phyloP scores from a whole-genome alignment of 129 eudicot species.

The Artemisia annua region DNA sequence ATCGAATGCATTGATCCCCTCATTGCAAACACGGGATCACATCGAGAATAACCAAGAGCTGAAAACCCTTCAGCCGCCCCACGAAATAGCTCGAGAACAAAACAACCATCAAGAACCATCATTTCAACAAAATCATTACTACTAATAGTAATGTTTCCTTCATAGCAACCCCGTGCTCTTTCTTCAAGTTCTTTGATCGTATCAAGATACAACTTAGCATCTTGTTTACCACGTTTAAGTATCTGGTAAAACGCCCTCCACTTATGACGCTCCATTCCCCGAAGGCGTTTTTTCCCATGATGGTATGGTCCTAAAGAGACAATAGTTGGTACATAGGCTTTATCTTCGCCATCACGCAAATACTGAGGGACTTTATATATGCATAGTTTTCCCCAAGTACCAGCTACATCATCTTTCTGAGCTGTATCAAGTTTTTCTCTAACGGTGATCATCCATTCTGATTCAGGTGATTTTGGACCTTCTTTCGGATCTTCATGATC shows the following conservation, averaged over 20 bases:
- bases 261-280: constrained; percentile 81
- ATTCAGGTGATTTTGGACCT: constrained; percentile 43
- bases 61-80: constrained; percentile 68
- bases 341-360: constrained; percentile 68
- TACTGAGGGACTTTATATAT: constrained; percentile 76
- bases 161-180: constrained; percentile 67
- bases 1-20: constrained; percentile 88
- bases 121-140: constrained; percentile 81
- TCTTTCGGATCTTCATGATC: constrained; percentile 29
- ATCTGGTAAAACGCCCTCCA: constrained; percentile 77
- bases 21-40: constrained; percentile 84
- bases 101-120: constrained; percentile 91
- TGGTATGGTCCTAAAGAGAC: constrained; percentile 92
- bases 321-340: constrained; percentile 71
- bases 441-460: constrained; percentile 71
- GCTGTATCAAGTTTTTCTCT: constrained; percentile 66
- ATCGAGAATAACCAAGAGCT: constrained; percentile 65
- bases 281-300: constrained; percentile 53
- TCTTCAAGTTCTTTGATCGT: constrained; percentile 64
- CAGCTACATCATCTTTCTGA: constrained; percentile 53
- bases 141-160: constrained; percentile 59
- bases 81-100: constrained; percentile 79
- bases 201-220: constrained; percentile 52
- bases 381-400: constrained; percentile 67
- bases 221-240: constrained; percentile 57